phyloP scores from a whole-genome alignment of 2,329 filamentous ascomycete species.

The Colletotrichum australisinense region DNA sequence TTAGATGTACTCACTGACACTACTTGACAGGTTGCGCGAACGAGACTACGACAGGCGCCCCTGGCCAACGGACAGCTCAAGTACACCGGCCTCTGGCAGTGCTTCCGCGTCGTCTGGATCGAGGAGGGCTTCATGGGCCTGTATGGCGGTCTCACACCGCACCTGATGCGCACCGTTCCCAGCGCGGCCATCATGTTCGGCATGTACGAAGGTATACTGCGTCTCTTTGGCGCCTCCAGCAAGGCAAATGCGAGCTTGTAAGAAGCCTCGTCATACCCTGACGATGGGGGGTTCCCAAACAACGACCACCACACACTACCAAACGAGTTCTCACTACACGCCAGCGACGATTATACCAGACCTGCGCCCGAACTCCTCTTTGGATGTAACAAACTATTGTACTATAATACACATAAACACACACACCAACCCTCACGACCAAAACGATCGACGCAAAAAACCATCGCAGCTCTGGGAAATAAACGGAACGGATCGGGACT shows the following conservation, averaged over 20 bases:
- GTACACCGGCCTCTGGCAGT: conserved; percentile 89
- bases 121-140: conserved; percentile 89
- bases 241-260: conserved; percentile 25
- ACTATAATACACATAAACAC: not conserved
- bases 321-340: not conserved
- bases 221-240: conserved; percentile 50
- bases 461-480: not conserved
- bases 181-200: conserved; percentile 97
- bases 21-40: conserved; percentile 88
- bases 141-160: conserved; percentile 92
- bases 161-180: conserved; percentile 90
- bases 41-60: conserved; percentile 87
- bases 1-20: not conserved
- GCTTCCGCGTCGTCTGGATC: conserved; percentile 87
- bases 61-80: conserved; percentile 77
- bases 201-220: conserved; percentile 76
- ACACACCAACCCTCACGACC: not conserved
- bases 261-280: not conserved
- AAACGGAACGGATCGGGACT: not conserved
- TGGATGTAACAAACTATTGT: not conserved
- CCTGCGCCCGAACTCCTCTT: not conserved
- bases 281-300: not conserved
- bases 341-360: not conserved
- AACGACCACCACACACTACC: not conserved
- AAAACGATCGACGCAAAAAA: not conserved